Evolutionary conservation across 345 rosid species (phyloP).

Genomic region (Populus nigra): DNA sequence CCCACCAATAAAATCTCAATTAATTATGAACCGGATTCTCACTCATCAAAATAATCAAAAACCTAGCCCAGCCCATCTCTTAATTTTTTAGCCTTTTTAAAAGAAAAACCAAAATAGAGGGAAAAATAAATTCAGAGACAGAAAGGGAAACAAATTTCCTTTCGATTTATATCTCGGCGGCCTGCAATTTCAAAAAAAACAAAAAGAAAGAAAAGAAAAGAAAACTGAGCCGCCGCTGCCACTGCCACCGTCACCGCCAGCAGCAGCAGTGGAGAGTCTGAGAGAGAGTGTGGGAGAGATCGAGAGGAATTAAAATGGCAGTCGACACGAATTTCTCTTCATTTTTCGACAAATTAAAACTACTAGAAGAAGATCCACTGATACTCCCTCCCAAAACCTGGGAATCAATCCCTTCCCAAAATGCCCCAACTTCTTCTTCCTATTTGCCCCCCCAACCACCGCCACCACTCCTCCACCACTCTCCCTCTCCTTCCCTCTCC

Average conservation of each 20-base stretch:
- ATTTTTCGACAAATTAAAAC: constrained; percentile 58
- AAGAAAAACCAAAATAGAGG: too few relatives aligned
- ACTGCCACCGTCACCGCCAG: too few relatives aligned
- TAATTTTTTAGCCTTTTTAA: too few relatives aligned
- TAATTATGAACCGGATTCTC: background rate
- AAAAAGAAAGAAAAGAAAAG: too few relatives aligned
- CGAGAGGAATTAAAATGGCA: constrained; percentile 37
- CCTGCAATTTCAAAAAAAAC: background rate
- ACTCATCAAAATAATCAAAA: background rate
- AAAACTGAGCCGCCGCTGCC: too few relatives aligned
- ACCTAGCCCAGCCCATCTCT: too few relatives aligned
- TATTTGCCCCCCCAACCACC: constrained; percentile 15
- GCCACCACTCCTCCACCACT: constrained; percentile 20
- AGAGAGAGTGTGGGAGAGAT: background rate
- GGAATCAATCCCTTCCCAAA: constrained; percentile 70
- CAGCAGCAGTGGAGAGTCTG: background rate
- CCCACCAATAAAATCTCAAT: background rate
- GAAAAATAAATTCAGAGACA: background rate
- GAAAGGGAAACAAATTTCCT: background rate
- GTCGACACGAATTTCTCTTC: constrained; percentile 51
- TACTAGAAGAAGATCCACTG: constrained; percentile 61
- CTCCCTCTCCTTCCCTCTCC: constrained; percentile 43
- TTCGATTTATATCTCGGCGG: background rate
- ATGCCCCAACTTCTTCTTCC: constrained; percentile 18
- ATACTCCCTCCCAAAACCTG: constrained; percentile 68